These are phyloP conservation scores for Corylus americana DNA, from an alignment of 306 rosid species.

Conservation along the genomic window DNA sequence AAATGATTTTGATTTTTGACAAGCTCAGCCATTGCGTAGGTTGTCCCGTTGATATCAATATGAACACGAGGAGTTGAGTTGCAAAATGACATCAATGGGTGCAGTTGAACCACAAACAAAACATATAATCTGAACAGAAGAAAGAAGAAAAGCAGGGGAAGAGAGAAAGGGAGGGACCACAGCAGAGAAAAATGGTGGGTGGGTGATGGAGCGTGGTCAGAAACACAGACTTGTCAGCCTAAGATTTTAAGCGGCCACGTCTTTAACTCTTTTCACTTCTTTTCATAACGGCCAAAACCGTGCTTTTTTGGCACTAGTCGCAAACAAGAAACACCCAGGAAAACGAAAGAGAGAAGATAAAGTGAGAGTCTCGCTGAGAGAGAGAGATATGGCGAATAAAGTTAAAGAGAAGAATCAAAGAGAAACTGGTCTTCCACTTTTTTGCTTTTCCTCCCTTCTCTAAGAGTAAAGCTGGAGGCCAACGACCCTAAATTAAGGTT, in stretches of 20 bases:
- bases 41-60: too few relatives aligned
- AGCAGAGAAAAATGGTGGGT: not conserved
- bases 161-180: slow-evolving; percentile 4
- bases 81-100: too few relatives aligned
- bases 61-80: too few relatives aligned
- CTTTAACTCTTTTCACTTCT: slow-evolving; percentile 16
- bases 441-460: not conserved
- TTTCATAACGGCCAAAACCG: slow-evolving; percentile 35
- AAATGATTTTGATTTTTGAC: too few relatives aligned
- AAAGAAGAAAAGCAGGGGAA: too few relatives aligned
- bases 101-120: too few relatives aligned
- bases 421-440: not conserved
- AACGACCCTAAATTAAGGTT: not conserved
- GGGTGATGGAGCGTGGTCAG: slow-evolving; percentile 4
- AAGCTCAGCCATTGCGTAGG: too few relatives aligned
- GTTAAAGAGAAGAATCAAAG: slow-evolving; percentile 9
- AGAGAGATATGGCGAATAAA: slow-evolving; percentile 15
- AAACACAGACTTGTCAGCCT: slow-evolving; percentile 2
- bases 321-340: not conserved
- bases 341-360: not conserved
- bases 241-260: slow-evolving; percentile 7
- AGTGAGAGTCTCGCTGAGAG: not conserved
- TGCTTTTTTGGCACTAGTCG: slow-evolving; percentile 36
- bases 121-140: too few relatives aligned
- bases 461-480: not conserved